These are phyloP conservation scores for Verticillium klebahnii DNA, from an alignment of 2,329 filamentous ascomycete species.

Conservation along the genomic window DNA sequence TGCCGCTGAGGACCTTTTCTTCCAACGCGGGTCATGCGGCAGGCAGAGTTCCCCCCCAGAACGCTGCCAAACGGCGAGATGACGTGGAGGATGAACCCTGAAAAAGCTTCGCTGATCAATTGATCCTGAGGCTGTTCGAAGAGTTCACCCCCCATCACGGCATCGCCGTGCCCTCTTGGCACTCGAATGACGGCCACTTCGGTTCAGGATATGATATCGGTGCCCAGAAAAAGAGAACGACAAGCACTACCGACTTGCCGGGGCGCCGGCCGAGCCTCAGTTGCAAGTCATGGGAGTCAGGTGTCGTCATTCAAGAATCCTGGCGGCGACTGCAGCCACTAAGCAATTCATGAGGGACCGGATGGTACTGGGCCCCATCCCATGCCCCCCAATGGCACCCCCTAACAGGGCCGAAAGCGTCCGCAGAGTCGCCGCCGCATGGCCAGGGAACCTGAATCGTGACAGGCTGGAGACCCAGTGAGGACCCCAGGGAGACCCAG, in stretches of 20 bases:
- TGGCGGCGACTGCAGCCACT: background rate
- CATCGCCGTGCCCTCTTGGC: background rate
- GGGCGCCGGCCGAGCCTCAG: background rate
- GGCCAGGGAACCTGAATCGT: background rate
- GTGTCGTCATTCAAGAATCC: background rate
- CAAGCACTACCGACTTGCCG: background rate
- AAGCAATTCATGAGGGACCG: background rate
- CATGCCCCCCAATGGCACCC: background rate
- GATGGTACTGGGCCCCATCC: background rate
- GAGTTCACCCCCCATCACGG: background rate
- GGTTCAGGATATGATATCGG: background rate
- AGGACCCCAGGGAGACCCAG: background rate
- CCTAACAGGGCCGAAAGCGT: background rate
- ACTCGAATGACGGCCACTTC: background rate
- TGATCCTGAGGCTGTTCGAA: too few relatives aligned
- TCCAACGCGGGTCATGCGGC: too few relatives aligned
- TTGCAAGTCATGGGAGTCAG: background rate
- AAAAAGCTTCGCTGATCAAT: background rate
- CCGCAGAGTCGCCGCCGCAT: background rate
- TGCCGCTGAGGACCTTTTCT: too few relatives aligned
- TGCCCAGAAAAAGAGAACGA: background rate
- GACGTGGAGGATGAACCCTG: too few relatives aligned
- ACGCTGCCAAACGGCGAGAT: too few relatives aligned
- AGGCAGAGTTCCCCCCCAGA: too few relatives aligned
- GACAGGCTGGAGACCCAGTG: background rate